These are phyloP conservation scores for Monosporozyma servazzii DNA, from an alignment of 805 yeast species.

Conservation along the genomic window DNA sequence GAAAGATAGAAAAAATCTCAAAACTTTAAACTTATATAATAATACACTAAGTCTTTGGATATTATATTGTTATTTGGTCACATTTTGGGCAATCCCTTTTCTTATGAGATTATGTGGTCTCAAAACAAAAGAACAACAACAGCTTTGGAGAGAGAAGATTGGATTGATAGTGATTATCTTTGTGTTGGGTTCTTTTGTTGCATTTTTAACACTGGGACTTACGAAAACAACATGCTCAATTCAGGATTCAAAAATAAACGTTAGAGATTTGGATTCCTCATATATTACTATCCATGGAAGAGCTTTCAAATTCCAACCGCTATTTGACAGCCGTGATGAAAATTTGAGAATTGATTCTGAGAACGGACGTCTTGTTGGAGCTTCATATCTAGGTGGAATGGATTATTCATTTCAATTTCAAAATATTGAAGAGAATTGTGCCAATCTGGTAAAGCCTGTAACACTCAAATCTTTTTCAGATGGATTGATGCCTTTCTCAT, in stretches of 20 bases:
- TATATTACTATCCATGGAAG: slow-evolving; percentile 73
- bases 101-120: slow-evolving; percentile 52
- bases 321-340: slow-evolving; percentile 59
- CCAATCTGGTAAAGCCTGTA: slow-evolving; percentile 62
- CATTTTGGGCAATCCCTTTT: slow-evolving; percentile 89
- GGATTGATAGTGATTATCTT: slow-evolving; percentile 72
- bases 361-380: slow-evolving; percentile 57
- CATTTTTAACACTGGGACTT: slow-evolving; percentile 84
- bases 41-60: slow-evolving; percentile 44
- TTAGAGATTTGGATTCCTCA: slow-evolving; percentile 49
- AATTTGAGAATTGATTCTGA: slow-evolving; percentile 67
- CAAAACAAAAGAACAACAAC: slow-evolving; percentile 69
- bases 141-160: slow-evolving; percentile 96
- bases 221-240: slow-evolving; percentile 81
- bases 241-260: slow-evolving; percentile 43
- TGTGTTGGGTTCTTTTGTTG: slow-evolving; percentile 66
- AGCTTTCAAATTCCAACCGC: slow-evolving; percentile 59
- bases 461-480: slow-evolving; percentile 63
- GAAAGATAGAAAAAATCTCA: background rate
- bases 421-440: slow-evolving; percentile 87
- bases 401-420: slow-evolving; percentile 83
- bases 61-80: slow-evolving; percentile 64
- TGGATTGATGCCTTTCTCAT: slow-evolving; percentile 39
- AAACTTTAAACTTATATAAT: background rate
- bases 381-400: slow-evolving; percentile 76